Base-by-base conservation (phyloP, 225 moss, liverwort and hornwort species). In the Marchantia paleacea region DNA sequence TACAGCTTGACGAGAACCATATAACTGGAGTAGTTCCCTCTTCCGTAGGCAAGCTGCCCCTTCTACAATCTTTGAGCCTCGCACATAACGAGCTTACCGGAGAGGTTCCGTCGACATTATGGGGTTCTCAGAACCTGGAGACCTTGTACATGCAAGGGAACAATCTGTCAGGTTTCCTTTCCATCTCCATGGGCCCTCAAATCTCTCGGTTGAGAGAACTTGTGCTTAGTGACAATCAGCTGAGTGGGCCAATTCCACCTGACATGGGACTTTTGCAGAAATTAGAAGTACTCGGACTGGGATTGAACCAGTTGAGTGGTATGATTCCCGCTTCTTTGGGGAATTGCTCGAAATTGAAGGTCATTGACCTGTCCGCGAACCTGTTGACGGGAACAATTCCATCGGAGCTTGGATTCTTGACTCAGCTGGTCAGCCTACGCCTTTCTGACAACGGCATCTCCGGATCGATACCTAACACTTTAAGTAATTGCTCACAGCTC, bases 311-410 rank as follows among this genome's bases (percentile, higher is more conserved):
- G 51, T 73, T 93, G 80, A 83, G 80, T 65, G 92, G 92, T 54
- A 79, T 71, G 30, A 78, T 91, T 83, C 81, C 93, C n/a, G 78
- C 67, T 15, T 87, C 87, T 85, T 81, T 92, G 83, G 92, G 89
- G 18, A 90, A 90, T 51, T 78, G 88, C 5, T 78, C 89, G 58
- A 86, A 85, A 80, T 84, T 92, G 22, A 77, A 83, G 52, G 80
- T 85, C 29, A 61, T 92, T 2, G 87, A 87, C 10, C 50, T 91
- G 48, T 71, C 86, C 0, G 18, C 25, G 12, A 94, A 94, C 29
- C 31, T 50, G 54, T 75, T 94, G n/a, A 69, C 76, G 5, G 90
- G 92, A 1, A 71, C 51, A 0, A 52, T 94, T 69, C 92, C 91
- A 0, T 13, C 52, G 29, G 48, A 80, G 22, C 29, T 87, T 12